Evolutionary conservation across 1,284 basidiomycete species (phyloP).

Genomic region (Bondarzewia mesenterica): DNA sequence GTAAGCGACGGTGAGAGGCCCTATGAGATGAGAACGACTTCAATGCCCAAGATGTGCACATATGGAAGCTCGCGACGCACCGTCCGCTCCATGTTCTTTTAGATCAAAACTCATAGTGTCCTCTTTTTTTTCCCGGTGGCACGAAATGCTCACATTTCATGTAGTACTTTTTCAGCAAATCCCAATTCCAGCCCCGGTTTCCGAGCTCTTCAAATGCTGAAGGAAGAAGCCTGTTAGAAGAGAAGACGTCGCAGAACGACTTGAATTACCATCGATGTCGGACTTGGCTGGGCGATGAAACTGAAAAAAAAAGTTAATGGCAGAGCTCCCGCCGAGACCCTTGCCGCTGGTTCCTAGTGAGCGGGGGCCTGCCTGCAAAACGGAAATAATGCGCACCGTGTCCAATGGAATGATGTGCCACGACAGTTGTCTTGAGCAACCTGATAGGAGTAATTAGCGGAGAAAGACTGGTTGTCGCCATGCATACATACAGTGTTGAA

Average conservation of each 20-base stretch:
- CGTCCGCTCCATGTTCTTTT: not conserved
- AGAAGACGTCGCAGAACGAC: no score
- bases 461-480: not conserved
- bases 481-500: conserved; percentile 19
- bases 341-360: conserved; percentile 14
- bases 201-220: conserved; percentile 4
- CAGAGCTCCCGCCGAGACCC: conserved; percentile 22
- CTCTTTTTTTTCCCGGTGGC: not conserved
- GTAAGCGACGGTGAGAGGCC: conserved; percentile 1
- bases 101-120: not conserved
- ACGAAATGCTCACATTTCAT: conserved; percentile 1
- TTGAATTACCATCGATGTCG: no score
- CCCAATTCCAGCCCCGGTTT: conserved; percentile 4
- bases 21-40: not conserved
- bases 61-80: not conserved
- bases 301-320: no score
- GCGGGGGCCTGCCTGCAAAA: no score
- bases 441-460: not conserved
- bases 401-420: conserved; percentile 11
- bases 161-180: conserved; percentile 1
- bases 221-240: no score
- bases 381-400: conserved; percentile 7
- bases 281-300: conserved; percentile 17
- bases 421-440: conserved; percentile 14
- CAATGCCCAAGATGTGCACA: not conserved